These are phyloP conservation scores for Panicum virgatum DNA, from an alignment of 202 grass and related monocot genomes.

Conservation along the genomic window DNA sequence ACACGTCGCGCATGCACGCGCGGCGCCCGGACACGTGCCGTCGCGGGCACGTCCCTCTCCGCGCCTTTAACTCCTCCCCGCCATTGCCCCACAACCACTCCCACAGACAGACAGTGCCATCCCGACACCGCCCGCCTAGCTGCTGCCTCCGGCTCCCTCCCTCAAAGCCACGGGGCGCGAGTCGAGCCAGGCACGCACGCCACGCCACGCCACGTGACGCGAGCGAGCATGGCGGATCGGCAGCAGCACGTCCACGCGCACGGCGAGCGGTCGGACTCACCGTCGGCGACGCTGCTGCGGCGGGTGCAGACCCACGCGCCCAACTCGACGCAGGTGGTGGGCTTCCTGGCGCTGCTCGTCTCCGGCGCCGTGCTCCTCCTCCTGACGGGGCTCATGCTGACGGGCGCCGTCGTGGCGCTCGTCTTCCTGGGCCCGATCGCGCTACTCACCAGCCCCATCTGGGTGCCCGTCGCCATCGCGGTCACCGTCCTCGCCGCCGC, in stretches of 20 bases:
- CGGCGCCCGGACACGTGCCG: constrained; percentile 53
- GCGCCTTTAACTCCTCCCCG: constrained; percentile 41
- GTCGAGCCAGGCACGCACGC: not conserved
- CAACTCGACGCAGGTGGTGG: constrained; percentile 73
- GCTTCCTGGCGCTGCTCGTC: constrained; percentile 66
- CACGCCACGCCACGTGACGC: not conserved
- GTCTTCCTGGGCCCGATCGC: constrained; percentile 72
- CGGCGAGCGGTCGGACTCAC: not conserved
- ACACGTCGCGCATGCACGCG: constrained; percentile 48
- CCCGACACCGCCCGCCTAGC: not conserved
- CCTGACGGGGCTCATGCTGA: constrained; percentile 67
- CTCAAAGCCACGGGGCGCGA: not conserved
- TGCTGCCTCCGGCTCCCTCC: not conserved
- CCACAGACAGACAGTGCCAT: not conserved
- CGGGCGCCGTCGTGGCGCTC: constrained; percentile 59
- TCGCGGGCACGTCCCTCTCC: constrained; percentile 17
- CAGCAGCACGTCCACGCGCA: not conserved
- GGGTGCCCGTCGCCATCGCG: constrained; percentile 62
- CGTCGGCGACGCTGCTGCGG: constrained; percentile 43
- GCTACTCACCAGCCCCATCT: constrained; percentile 84
- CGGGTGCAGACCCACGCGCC: constrained; percentile 66
- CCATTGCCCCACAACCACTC: not conserved
- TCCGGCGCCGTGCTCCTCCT: constrained; percentile 72
- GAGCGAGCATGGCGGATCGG: constrained; percentile 39
- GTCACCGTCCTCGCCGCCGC: constrained; percentile 49